A percentile compares a stretch with the other conserved stretches of the same genome.
Evolutionary conservation across 2,329 filamentous ascomycete genomes (phyloP).

Genomic region (Talaromyces atroroseus): DNA sequence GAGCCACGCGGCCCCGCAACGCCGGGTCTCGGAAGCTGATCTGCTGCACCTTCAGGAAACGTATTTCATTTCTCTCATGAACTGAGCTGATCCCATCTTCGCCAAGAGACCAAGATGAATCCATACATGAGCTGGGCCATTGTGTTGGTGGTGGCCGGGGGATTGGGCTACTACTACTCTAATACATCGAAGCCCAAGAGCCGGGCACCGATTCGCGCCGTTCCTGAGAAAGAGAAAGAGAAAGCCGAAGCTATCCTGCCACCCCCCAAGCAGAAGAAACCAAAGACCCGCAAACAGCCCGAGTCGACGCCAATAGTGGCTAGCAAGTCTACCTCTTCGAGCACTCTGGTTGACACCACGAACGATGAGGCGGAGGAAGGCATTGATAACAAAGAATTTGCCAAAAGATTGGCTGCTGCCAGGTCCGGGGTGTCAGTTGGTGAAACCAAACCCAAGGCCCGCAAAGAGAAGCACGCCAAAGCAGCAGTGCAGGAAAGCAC

Average conservation of each 20-base stretch:
- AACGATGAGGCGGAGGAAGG: slow-evolving; percentile 56
- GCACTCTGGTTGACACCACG: slow-evolving; percentile 25
- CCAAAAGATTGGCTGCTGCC: slow-evolving; percentile 63
- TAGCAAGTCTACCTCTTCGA: slow-evolving; percentile 21
- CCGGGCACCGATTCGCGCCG: slow-evolving; percentile 25
- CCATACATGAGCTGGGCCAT: slow-evolving; percentile 42
- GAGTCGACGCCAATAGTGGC: slow-evolving; percentile 25
- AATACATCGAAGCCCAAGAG: slow-evolving; percentile 29
- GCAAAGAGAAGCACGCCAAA: slow-evolving; percentile 70
- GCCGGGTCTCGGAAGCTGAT: slow-evolving; percentile 1
- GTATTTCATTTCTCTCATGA: neutral
- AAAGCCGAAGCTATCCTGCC: slow-evolving; percentile 28
- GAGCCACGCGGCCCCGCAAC: slow-evolving; percentile 10
- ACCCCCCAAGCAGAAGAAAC: slow-evolving; percentile 39
- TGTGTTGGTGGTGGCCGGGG: slow-evolving; percentile 36
- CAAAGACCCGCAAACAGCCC: slow-evolving; percentile 30
- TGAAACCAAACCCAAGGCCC: slow-evolving; percentile 35
- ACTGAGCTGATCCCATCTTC: slow-evolving; percentile 1
- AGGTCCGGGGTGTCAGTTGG: slow-evolving; percentile 63
- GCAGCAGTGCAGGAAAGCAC: slow-evolving; percentile 39
- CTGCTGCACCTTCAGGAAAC: neutral
- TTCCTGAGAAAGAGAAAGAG: slow-evolving; percentile 35
- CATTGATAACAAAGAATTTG: slow-evolving; percentile 69
- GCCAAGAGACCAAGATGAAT: slow-evolving; percentile 28
- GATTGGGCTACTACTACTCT: slow-evolving; percentile 39